These are phyloP conservation scores for Calonectria pseudoturangicola DNA, from an alignment of 2,329 filamentous ascomycete genomes.

Conservation along the genomic window DNA sequence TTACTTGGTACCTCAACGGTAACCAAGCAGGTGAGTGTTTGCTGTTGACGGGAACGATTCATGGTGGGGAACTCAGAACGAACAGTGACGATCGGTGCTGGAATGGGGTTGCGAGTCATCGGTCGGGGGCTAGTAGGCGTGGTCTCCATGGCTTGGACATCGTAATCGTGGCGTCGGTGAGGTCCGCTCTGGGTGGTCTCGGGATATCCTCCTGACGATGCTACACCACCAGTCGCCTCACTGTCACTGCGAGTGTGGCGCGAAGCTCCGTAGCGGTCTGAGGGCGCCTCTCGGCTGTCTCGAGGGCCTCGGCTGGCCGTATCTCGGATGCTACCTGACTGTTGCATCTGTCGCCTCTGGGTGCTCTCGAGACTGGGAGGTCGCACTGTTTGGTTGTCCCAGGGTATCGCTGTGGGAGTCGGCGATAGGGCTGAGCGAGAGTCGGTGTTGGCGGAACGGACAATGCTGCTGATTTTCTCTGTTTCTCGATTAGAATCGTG, in stretches of 20 bases:
- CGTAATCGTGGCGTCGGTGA: constrained; percentile 90
- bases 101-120: constrained; percentile 89
- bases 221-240: constrained; percentile 81
- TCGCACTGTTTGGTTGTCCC: constrained; percentile 78
- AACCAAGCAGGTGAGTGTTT: constrained; percentile 93
- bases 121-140: constrained; percentile 83
- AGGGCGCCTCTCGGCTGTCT: constrained; percentile 70
- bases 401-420: constrained; percentile 77
- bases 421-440: constrained; percentile 71
- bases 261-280: constrained; percentile 67
- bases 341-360: constrained; percentile 58
- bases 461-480: constrained; percentile 97
- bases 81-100: constrained; percentile 92
- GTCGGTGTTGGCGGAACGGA: constrained; percentile 85
- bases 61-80: constrained; percentile 98
- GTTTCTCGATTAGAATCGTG: constrained; percentile 53
- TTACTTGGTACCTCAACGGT: constrained; percentile 95
- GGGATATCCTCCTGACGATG: constrained; percentile 87
- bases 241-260: constrained; percentile 87
- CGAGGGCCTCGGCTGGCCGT: constrained; percentile 61
- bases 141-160: constrained; percentile 96
- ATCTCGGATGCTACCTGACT: constrained; percentile 49
- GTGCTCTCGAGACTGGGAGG: constrained; percentile 70
- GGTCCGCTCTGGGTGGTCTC: constrained; percentile 83
- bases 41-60: constrained; percentile 92